These are phyloP conservation scores for Scytalidium sp. DNA, from an alignment of 2,329 filamentous ascomycete genomes.

Conservation along the genomic window DNA sequence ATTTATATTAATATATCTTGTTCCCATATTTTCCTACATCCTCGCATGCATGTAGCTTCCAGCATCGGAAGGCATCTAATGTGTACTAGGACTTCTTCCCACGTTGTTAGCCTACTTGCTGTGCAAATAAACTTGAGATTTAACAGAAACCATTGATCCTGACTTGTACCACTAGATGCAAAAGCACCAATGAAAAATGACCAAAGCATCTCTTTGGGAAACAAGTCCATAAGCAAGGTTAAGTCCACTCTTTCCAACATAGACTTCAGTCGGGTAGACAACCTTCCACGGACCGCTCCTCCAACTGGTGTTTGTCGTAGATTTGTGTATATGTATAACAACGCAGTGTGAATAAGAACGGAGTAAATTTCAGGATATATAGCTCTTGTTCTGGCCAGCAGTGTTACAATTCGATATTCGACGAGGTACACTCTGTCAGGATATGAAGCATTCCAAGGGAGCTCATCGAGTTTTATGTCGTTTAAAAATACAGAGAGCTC, in stretches of 20 bases:
- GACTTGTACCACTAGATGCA: neutral
- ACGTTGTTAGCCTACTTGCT: neutral
- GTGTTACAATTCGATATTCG: neutral
- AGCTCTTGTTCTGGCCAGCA: neutral
- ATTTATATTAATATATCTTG: neutral
- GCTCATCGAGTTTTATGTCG: neutral
- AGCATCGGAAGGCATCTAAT: neutral
- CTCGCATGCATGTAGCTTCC: neutral
- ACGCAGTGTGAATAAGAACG: neutral
- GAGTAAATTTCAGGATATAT: neutral
- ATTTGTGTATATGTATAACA: constrained; percentile 2
- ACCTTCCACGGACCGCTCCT: neutral
- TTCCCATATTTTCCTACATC: neutral
- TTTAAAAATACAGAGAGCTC: neutral
- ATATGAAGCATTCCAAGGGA: neutral
- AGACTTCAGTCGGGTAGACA: neutral
- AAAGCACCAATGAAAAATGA: neutral
- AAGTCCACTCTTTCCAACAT: neutral
- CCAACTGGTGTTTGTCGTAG: constrained; percentile 1
- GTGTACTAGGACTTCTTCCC: neutral
- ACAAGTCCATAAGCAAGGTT: neutral
- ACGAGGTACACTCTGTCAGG: constrained; percentile 1
- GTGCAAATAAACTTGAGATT: neutral
- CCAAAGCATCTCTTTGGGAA: neutral
- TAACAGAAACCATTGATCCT: neutral